phyloP scores from a whole-genome alignment of 2,329 filamentous ascomycete species.

The Phaeophleospora eucalypticola region DNA sequence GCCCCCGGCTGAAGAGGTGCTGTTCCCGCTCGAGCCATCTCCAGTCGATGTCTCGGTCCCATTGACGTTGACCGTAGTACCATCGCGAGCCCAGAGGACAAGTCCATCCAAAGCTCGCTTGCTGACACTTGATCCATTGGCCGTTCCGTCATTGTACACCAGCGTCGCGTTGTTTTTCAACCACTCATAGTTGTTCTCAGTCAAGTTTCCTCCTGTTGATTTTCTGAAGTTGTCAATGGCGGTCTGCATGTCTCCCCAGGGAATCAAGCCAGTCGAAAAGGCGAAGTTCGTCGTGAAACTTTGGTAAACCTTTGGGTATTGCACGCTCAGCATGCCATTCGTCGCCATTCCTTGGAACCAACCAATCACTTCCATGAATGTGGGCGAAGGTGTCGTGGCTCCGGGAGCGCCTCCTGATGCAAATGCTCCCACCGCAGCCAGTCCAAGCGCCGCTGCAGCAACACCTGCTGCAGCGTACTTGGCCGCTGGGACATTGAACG shows the following conservation, averaged over 20 bases:
- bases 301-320: constrained; percentile 80
- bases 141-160: constrained; percentile 60
- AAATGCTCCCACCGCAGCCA: constrained; percentile 68
- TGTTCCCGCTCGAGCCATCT: constrained; percentile 18
- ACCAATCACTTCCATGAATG: constrained; percentile 77
- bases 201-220: constrained; percentile 81
- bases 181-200: constrained; percentile 68
- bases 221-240: constrained; percentile 80
- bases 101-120: constrained; percentile 25
- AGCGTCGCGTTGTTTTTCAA: constrained; percentile 77
- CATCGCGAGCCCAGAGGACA: constrained; percentile 30
- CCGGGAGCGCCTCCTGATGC: constrained; percentile 55
- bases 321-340: constrained; percentile 92
- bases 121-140: constrained; percentile 30
- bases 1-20: constrained; percentile 23
- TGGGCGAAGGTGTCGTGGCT: constrained; percentile 67
- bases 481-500: constrained; percentile 68
- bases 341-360: constrained; percentile 94
- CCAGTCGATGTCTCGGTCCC: constrained; percentile 35
- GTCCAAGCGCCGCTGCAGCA: constrained; percentile 73
- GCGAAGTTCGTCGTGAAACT: constrained; percentile 91
- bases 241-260: constrained; percentile 74
- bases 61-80: constrained; percentile 38
- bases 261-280: constrained; percentile 80
- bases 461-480: constrained; percentile 80